Conservation (phyloP, 225 moss, liverwort and hornwort species). For the Rhytidiadelphus loreus region DNA sequence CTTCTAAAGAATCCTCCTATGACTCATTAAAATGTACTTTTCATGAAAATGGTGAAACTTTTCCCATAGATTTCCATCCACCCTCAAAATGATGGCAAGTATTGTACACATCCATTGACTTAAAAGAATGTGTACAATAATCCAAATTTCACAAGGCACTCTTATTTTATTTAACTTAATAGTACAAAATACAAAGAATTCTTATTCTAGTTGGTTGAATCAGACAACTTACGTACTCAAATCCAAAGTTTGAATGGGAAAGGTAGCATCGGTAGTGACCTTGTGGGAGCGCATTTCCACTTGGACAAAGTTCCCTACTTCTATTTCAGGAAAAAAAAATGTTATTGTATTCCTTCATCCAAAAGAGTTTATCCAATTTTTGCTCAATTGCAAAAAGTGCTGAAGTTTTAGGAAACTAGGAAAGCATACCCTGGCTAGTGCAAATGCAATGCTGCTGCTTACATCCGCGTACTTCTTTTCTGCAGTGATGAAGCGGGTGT, state of each 20-base stretch:
- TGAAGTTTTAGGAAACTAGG: background rate
- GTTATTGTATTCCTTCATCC: background rate
- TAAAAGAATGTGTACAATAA: too few species aligned
- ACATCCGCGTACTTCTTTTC: background rate
- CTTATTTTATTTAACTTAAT: too few species aligned
- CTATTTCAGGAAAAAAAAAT: background rate
- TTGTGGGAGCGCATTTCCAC: rapidly evolving
- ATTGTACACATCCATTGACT: background rate
- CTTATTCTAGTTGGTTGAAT: too few species aligned
- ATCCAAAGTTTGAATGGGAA: background rate
- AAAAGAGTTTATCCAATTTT: background rate
- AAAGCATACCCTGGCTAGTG: background rate
- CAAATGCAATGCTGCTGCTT: background rate
- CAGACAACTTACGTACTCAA: rapidly evolving
- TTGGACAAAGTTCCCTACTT: background rate
- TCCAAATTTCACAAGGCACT: too few species aligned
- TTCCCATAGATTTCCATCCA: rapidly evolving
- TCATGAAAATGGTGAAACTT: too few species aligned
- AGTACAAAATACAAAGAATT: too few species aligned
- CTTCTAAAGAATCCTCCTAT: rapidly evolving
- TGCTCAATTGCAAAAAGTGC: background rate
- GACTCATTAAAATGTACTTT: too few species aligned
- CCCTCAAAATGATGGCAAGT: too few species aligned
- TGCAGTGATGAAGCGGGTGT: background rate
- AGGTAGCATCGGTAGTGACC: background rate